Percentiles rank a stretch among this genome's conserved stretches.
Evolutionary conservation across 2,329 filamentous ascomycete genomes (phyloP).

Genomic region (Dothideomycetes sp.): DNA sequence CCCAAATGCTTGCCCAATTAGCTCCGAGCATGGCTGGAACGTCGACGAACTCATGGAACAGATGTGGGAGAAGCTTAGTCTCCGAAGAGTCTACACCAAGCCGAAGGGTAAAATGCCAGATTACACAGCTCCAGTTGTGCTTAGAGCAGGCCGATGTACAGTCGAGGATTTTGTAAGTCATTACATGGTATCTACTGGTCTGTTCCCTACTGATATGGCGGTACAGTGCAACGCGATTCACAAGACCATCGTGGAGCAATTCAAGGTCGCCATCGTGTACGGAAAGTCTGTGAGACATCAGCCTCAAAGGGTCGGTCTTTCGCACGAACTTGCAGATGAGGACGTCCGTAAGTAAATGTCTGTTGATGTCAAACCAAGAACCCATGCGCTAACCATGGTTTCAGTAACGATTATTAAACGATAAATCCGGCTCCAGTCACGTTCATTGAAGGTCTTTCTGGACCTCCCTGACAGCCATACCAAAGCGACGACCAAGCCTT

Average conservation of each 20-base stretch:
- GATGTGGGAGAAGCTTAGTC: conserved; percentile 96
- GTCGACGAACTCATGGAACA: conserved; percentile 90
- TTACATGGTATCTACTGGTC: conserved; percentile 2
- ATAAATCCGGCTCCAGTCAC: conserved; percentile 1
- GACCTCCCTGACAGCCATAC: too few relatives aligned
- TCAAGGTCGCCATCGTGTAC: conserved; percentile 92
- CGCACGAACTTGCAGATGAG: conserved; percentile 87
- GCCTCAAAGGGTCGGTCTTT: conserved; percentile 84
- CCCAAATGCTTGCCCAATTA: conserved; percentile 93
- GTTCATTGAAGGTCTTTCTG: neutral
- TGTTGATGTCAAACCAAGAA: neutral
- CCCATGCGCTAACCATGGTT: conserved; percentile 4
- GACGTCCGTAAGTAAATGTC: conserved; percentile 50
- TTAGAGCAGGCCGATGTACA: conserved; percentile 71
- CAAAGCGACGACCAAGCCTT: too few relatives aligned
- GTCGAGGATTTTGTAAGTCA: conserved; percentile 90
- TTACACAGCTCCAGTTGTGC: conserved; percentile 81
- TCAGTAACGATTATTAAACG: conserved; percentile 10
- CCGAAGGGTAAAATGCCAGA: conserved; percentile 92
- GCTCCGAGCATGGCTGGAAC: conserved; percentile 92
- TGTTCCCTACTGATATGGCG: conserved; percentile 23
- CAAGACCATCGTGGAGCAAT: conserved; percentile 88
- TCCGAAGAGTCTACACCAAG: conserved; percentile 93
- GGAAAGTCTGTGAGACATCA: conserved; percentile 98
- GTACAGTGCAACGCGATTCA: conserved; percentile 89